Evolutionary conservation across 192 early-diverging fungal species (phyloP), one percentile per base, ranked within the genome.

Genomic region (Podila minutissima): DNA sequence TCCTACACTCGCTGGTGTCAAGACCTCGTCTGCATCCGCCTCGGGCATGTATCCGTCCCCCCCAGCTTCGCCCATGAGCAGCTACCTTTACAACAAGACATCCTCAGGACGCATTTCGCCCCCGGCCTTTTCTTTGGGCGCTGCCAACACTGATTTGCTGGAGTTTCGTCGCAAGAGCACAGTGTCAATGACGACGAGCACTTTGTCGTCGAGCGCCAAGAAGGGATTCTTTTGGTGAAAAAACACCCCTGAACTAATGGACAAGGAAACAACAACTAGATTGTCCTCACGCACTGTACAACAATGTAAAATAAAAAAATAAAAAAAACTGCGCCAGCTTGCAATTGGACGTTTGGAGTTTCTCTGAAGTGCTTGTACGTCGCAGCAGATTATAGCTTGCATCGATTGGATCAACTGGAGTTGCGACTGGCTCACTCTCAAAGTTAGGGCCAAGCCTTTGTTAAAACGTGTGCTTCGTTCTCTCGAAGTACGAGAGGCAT

Each of bases 41-140:
- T 26, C 65, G 31, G 48, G 12, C 51, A 19, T 61, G 4, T 79
- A 72, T 22, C 76, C 76, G 26, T 79, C 76, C 2, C 76, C 76
- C 22, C 76, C 76, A n/a, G 72, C 70, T 3, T 79, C 76, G 8
- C 76, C 76, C 32, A 68, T 72, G 76, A 72, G 65, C 70, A 72
- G 67, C 38, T 79, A 79, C 53, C 48, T 79, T 49, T 72, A 79
- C 55, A 67, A 79, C 61, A 79, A 72, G 51, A 79, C 70, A 35
- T 72, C 76, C 10, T 58, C 69, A 7, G 66, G 66, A 19, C 57
- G 69, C 13, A 64, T 79, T 29, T 79, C 76, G 5, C 76, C 76
- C 1, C 66, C 76, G 1, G 58, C 66, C 1, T 79, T 79, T 53
- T 72, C 76, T 2, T 68, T 79, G 70, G 76, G 70, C 35, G n/a